Base-by-base conservation (phyloP, 345 rosid species). In the Populus pruinosa region DNA sequence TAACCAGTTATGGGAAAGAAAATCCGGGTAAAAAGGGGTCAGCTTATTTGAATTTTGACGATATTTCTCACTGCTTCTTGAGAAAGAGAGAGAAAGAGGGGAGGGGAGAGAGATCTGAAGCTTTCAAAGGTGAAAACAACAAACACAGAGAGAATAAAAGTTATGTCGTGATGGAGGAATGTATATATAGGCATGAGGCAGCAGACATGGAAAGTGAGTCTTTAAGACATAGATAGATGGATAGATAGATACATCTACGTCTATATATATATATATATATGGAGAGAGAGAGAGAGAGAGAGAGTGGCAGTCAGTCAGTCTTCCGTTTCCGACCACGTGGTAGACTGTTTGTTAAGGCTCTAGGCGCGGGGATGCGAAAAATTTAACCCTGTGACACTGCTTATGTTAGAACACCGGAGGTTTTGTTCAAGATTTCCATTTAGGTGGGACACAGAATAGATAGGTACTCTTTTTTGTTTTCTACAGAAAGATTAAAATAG, bases 291-390 rank as follows among this genome's bases (percentile, higher is more conserved):
- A 33, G 5, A 14, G 61, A 43, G 74, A 27, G 70, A 36, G 78
- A 70, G 36, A 20, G 49, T 25, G 43, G 6, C 29, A 27, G 35
- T 20, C 2, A 18, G 23, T 36, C 27, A 17, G n/a, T 17, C 55
- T 49, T 49, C 17, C 7, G 35, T 44, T 74, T 75, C 88, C 74
- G 75, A 81, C 85, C 95, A 89, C 95, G 94, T 91, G 97, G 67
- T 71, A 35, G 82, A 79, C 87, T n/a, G n/a, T n/a, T n/a, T n/a
- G n/a, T n/a, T n/a, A n/a, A n/a, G n/a, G n/a, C n/a, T n/a, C n/a
- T n/a, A n/a, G n/a, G n/a, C n/a, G n/a, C n/a, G n/a, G n/a, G n/a
- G n/a, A n/a, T n/a, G n/a, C n/a, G n/a, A n/a, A n/a, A n/a, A n/a
- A n/a, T n/a, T n/a, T n/a, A n/a, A n/a, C n/a, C n/a, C n/a, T n/a